Conservation (phyloP, 1,284 basidiomycete genomes). For the Psilocybe mexicana region DNA sequence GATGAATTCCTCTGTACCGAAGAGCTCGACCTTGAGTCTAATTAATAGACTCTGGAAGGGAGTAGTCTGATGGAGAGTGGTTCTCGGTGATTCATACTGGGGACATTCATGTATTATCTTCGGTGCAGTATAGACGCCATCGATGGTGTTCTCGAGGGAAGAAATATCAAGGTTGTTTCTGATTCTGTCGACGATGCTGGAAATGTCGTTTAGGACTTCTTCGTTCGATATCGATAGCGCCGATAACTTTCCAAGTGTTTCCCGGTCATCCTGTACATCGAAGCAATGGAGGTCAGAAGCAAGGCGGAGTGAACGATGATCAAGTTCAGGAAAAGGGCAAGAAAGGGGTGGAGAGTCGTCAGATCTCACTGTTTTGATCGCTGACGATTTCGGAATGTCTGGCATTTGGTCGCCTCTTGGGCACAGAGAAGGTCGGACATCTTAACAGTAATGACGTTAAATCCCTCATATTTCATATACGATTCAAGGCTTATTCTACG, state of each 20-base stretch:
- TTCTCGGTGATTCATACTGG: neutral
- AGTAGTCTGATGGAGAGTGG: neutral
- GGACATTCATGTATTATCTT: neutral
- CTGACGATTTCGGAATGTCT: neutral
- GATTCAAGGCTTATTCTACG: neutral
- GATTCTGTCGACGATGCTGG: constrained; percentile 11
- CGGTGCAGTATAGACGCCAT: neutral
- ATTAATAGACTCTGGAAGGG: constrained; percentile 1
- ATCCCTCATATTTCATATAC: neutral
- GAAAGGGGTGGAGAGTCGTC: neutral
- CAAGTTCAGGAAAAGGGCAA: neutral
- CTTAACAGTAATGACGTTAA: neutral
- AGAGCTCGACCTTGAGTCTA: constrained; percentile 5
- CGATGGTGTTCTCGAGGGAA: constrained; percentile 6
- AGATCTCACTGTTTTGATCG: neutral
- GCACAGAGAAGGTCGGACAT: neutral
- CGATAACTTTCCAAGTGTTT: neutral
- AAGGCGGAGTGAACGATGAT: too few relatives aligned
- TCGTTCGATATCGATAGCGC: constrained; percentile 1
- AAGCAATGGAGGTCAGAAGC: neutral
- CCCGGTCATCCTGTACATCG: neutral
- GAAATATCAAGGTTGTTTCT: constrained; percentile 12
- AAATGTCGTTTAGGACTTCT: constrained; percentile 8
- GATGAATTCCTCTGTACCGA: constrained; percentile 3
- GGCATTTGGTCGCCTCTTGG: neutral